Evolutionary conservation across 768 basidiomycete genomes (phyloP).

Genomic region (Termitomyces sp.): DNA sequence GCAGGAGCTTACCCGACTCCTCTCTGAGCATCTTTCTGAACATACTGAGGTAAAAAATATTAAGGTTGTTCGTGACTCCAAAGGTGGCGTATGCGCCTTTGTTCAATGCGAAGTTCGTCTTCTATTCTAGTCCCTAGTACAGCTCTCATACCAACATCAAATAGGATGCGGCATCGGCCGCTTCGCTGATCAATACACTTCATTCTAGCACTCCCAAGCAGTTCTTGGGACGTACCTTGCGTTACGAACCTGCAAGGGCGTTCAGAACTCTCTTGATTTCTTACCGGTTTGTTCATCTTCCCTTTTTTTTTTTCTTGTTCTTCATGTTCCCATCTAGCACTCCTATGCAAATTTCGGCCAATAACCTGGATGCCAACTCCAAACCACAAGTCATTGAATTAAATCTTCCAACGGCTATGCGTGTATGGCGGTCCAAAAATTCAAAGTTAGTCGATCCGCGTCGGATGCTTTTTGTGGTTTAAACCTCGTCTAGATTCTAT

Average conservation of each 20-base stretch:
- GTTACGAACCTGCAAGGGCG: conserved; percentile 75
- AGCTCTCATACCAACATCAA: conserved; percentile 4
- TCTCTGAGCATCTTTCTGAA: conserved; percentile 62
- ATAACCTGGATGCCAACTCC: conserved; percentile 8
- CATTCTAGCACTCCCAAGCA: conserved; percentile 50
- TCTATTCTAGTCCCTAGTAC: neutral
- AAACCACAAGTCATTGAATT: conserved; percentile 31
- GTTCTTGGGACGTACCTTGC: conserved; percentile 68
- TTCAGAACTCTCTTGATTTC: conserved; percentile 72
- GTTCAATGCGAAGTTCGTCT: conserved; percentile 72
- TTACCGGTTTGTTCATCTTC: conserved; percentile 47
- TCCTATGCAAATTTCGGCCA: conserved; percentile 30
- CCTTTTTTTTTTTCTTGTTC: neutral
- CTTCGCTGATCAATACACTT: conserved; percentile 53
- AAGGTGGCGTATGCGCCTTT: conserved; percentile 79
- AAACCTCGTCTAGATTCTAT: conserved; percentile 24
- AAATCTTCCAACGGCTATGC: conserved; percentile 56
- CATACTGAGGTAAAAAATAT: conserved; percentile 62
- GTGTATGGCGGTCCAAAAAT: conserved; percentile 46
- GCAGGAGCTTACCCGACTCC: conserved; percentile 50
- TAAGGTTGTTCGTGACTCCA: conserved; percentile 68
- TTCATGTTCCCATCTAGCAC: conserved; percentile 19
- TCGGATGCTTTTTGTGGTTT: neutral
- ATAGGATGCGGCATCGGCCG: conserved; percentile 55
- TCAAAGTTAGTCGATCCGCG: conserved; percentile 36